Base-by-base conservation (phyloP, 2,329 filamentous ascomycete species). In the Coniochaeta sp. region DNA sequence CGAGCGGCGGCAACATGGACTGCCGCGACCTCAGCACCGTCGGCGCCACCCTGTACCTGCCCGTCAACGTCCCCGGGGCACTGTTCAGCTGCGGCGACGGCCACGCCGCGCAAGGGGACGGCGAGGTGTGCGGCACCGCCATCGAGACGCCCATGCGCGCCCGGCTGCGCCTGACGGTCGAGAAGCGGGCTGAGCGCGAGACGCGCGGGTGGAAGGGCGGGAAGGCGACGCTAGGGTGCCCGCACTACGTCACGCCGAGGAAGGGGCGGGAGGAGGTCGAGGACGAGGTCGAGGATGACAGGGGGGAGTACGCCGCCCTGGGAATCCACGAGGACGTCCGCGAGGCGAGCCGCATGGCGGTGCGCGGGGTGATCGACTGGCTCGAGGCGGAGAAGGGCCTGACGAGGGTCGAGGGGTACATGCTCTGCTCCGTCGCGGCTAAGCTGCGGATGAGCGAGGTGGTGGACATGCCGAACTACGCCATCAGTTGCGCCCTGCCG, bases 41-140 rank as follows among this genome's bases (percentile, higher is more conserved):
- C 3, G 81, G 81, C 0, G 73, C 77, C 0, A 74, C 70, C 5
- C 70, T 83, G 22, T 81, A 77, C 65, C 72, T 83, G 1, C 80
- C 80, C 16, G 75, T 82, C 14, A 74, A 80, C 65, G 76, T 76
- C 0, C 64, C 73, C 2, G 81, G 81, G 0, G 81, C 79, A 0
- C 70, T 82, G 14, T 81, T 83, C 66, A 81, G 78, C 66, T 81
- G 79, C 62, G 80, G 80, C 38, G 80, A 84, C 65, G 80, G 79
- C 0, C 81, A 83, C 66, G 79, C 79, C 3, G 79, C 79, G 0
- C 80, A 83, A 65, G 80, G 81, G 3, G 79, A 82, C 61, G 81
- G 81, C 3, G 81, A 83, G 63, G 77, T 83, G 24, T 82, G 80
- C 63, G 80, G 81, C 6, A 81, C 79, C n/a, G 81, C 81, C 7